Percentiles rank a stretch among this genome's conserved stretches.
phyloP scores from a whole-genome alignment of 2,329 filamentous ascomycete genomes.

The Juglanconis oblonga region DNA sequence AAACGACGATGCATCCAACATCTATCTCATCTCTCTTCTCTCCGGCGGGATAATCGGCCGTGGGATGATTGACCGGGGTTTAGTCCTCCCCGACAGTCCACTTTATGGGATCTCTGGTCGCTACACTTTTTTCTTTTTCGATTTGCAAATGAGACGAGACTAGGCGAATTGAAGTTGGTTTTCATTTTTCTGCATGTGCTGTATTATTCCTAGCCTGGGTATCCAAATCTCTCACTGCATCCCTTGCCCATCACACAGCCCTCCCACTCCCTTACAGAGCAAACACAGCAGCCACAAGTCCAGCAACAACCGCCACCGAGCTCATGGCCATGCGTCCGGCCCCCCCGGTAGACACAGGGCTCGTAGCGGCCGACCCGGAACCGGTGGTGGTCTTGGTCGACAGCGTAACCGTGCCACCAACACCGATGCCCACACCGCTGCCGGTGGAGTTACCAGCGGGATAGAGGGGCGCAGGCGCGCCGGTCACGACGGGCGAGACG shows the following conservation, averaged over 20 bases:
- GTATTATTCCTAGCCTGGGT: slow-evolving; percentile 11
- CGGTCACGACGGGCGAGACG: slow-evolving; percentile 27
- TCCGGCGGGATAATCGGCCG: too few relatives aligned
- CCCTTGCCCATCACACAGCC: neutral
- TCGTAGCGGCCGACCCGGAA: slow-evolving; percentile 17
- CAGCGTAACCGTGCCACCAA: slow-evolving; percentile 14
- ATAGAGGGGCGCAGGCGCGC: slow-evolving; percentile 19
- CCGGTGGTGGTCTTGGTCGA: slow-evolving; percentile 18
- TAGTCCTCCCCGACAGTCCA: too few relatives aligned
- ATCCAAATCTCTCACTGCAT: slow-evolving; percentile 5
- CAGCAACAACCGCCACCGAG: slow-evolving; percentile 36
- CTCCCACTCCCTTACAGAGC: slow-evolving; percentile 5
- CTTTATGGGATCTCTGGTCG: too few relatives aligned
- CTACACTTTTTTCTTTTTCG: too few relatives aligned
- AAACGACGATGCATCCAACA: too few relatives aligned
- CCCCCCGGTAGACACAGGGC: slow-evolving; percentile 14
- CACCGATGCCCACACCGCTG: neutral
- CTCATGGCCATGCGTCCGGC: slow-evolving; percentile 34
- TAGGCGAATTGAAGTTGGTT: too few relatives aligned
- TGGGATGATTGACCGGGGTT: too few relatives aligned
- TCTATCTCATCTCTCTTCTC: too few relatives aligned
- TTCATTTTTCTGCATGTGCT: neutral
- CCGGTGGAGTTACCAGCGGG: slow-evolving; percentile 14
- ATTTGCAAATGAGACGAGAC: too few relatives aligned
- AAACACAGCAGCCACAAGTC: slow-evolving; percentile 38